A percentile compares a stretch with the other conserved stretches of the same genome.
Conservation (phyloP, 768 basidiomycete genomes). For the Termitomyces bulborhizus region DNA sequence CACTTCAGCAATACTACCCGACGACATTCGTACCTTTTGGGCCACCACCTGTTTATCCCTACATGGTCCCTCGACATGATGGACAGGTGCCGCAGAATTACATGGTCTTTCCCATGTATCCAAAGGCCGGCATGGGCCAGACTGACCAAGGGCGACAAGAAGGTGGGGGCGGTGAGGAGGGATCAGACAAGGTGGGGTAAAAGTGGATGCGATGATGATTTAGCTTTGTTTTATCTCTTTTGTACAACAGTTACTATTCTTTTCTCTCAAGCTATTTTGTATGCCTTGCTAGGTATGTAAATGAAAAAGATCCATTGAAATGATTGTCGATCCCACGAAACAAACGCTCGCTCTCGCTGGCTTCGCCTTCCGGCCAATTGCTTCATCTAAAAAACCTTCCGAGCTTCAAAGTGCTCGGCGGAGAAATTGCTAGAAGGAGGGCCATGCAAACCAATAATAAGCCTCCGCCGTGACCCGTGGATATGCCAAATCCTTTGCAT, state of each 20-base stretch:
- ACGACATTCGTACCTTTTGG: slow-evolving; percentile 16
- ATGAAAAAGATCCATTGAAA: not conserved
- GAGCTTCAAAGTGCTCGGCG: not conserved
- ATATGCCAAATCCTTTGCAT: not conserved
- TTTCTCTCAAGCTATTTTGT: not conserved
- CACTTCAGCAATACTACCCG: slow-evolving; percentile 18
- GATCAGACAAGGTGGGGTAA: slow-evolving; percentile 19
- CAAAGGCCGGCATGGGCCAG: slow-evolving; percentile 13
- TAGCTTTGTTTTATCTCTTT: slow-evolving; percentile 7
- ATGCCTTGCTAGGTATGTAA: not conserved
- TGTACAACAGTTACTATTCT: slow-evolving; percentile 10
- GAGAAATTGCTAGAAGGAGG: not conserved
- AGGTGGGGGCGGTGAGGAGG: slow-evolving; percentile 17
- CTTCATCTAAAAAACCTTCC: not conserved
- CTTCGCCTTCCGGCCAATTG: slow-evolving; percentile 3
- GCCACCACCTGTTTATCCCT: slow-evolving; percentile 17
- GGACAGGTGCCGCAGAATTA: slow-evolving; percentile 19
- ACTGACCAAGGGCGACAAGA: slow-evolving; percentile 13
- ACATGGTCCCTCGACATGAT: slow-evolving; percentile 24
- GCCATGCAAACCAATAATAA: not conserved
- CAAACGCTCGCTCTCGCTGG: not conserved
- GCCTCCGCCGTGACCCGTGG: not conserved
- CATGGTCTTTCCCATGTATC: slow-evolving; percentile 20
- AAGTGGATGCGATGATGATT: slow-evolving; percentile 7
- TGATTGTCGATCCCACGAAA: not conserved